Conservation (phyloP, 1,139 yeast genomes). For the Oligophagozyma castellii region DNA sequence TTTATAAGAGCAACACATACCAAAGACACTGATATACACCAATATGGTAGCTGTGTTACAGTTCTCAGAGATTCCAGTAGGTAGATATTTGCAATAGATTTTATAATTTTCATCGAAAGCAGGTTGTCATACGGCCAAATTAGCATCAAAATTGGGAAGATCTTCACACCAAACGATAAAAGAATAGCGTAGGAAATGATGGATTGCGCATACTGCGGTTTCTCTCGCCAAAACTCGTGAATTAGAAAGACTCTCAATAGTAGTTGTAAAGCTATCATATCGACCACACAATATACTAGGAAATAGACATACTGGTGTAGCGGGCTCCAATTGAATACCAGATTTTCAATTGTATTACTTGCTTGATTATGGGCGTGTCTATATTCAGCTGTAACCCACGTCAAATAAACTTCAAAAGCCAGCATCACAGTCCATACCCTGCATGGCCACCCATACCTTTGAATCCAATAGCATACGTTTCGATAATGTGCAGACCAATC, state of each 20-base stretch:
- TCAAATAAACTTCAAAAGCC: slow-evolving; percentile 79
- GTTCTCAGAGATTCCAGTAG: slow-evolving; percentile 53
- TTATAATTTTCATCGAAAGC: slow-evolving; percentile 47
- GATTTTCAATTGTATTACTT: slow-evolving; percentile 18
- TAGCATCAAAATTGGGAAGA: slow-evolving; percentile 85
- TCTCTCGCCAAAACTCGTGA: slow-evolving; percentile 20
- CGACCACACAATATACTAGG: slow-evolving; percentile 45
- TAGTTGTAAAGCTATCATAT: slow-evolving; percentile 41
- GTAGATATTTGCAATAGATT: slow-evolving; percentile 47
- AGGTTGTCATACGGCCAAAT: slow-evolving; percentile 93
- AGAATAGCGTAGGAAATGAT: slow-evolving; percentile 51
- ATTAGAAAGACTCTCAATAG: slow-evolving; percentile 21
- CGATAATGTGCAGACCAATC: background rate
- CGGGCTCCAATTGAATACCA: slow-evolving; percentile 34
- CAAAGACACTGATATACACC: slow-evolving; percentile 23
- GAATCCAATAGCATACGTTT: slow-evolving; percentile 10
- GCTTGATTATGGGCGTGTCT: slow-evolving; percentile 13
- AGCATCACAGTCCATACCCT: slow-evolving; percentile 52
- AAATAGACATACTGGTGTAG: slow-evolving; percentile 54
- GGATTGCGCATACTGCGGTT: slow-evolving; percentile 10
- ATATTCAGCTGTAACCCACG: slow-evolving; percentile 85
- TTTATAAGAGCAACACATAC: slow-evolving; percentile 18
- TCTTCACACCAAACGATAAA: slow-evolving; percentile 62
- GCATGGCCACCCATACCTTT: slow-evolving; percentile 19
- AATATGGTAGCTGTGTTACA: slow-evolving; percentile 34